phyloP scores from a whole-genome alignment of 768 basidiomycete genomes.

The Albatrellus ellisii region DNA sequence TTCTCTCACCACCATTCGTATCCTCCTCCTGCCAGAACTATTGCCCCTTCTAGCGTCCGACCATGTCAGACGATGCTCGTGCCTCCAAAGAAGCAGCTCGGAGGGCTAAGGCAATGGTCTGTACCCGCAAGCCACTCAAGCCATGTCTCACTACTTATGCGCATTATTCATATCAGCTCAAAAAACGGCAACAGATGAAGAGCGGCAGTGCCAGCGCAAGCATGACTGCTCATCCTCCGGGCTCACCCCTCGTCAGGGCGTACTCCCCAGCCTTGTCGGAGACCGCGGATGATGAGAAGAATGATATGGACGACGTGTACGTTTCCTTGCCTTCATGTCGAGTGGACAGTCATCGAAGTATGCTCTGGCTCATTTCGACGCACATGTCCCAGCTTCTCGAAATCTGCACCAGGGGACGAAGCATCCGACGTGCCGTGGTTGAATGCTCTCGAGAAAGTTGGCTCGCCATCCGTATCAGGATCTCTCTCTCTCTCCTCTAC shows the following conservation, averaged over 20 bases:
- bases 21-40: background rate
- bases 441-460: constrained; percentile 38
- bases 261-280: constrained; percentile 19
- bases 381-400: constrained; percentile 26
- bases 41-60: background rate
- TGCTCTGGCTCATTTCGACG: background rate
- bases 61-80: constrained; percentile 55
- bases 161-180: constrained; percentile 69
- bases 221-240: constrained; percentile 29
- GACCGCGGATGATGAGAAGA: constrained; percentile 25
- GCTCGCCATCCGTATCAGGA: constrained; percentile 16
- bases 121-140: constrained; percentile 12
- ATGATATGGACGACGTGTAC: constrained; percentile 52
- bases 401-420: constrained; percentile 21
- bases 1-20: background rate
- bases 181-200: constrained; percentile 63
- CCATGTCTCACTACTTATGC: constrained; percentile 5
- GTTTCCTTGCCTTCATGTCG: constrained; percentile 21
- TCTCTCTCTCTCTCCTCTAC: constrained; percentile 13
- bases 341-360: background rate
- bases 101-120: constrained; percentile 75
- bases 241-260: constrained; percentile 23
- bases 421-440: constrained; percentile 39
- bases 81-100: constrained; percentile 72
- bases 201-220: constrained; percentile 23